Evolutionary conservation across 2,329 filamentous ascomycete species (phyloP).

Genomic region (Colletotrichum liriopes): DNA sequence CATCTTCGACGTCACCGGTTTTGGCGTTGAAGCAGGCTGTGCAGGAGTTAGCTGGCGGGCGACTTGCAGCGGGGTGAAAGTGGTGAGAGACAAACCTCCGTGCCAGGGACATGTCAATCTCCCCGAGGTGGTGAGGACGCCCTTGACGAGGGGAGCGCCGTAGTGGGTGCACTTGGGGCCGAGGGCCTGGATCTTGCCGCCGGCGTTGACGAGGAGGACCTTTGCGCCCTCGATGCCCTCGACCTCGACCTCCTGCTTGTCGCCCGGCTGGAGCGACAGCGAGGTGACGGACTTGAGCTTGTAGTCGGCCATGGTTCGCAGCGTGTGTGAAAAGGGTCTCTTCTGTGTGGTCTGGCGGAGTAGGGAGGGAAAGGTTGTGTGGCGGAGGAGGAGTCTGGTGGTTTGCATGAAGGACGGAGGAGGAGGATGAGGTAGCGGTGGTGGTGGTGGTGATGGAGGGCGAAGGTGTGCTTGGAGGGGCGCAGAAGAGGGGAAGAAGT

Average conservation of each 20-base stretch:
- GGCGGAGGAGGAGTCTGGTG: constrained; percentile 20
- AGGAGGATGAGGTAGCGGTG: too few species aligned
- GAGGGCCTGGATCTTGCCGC: constrained; percentile 83
- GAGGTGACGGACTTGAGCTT: constrained; percentile 84
- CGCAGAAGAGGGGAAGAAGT: background rate
- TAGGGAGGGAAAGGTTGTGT: background rate
- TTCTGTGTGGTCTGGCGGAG: constrained; percentile 14
- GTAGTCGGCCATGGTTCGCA: constrained; percentile 69
- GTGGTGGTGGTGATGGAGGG: background rate
- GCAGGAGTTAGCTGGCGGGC: background rate
- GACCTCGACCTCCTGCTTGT: constrained; percentile 91
- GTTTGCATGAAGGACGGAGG: constrained; percentile 35
- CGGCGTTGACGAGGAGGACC: constrained; percentile 86
- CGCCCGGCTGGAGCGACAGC: constrained; percentile 81
- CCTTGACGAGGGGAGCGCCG: constrained; percentile 89
- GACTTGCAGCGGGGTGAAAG: too few species aligned
- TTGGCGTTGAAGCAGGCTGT: constrained; percentile 91
- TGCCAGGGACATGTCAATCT: constrained; percentile 96
- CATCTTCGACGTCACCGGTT: constrained; percentile 95
- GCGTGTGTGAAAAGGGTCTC: constrained; percentile 47
- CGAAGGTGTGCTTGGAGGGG: background rate
- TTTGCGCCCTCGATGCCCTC: constrained; percentile 91
- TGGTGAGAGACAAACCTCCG: constrained; percentile 74
- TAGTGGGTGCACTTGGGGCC: constrained; percentile 93
- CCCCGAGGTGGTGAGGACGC: constrained; percentile 86